A percentile compares a stretch with the other conserved stretches of the same genome.
Evolutionary conservation across 495 filamentous ascomycete genomes (phyloP).

Genomic region (Penicillium herquei): DNA sequence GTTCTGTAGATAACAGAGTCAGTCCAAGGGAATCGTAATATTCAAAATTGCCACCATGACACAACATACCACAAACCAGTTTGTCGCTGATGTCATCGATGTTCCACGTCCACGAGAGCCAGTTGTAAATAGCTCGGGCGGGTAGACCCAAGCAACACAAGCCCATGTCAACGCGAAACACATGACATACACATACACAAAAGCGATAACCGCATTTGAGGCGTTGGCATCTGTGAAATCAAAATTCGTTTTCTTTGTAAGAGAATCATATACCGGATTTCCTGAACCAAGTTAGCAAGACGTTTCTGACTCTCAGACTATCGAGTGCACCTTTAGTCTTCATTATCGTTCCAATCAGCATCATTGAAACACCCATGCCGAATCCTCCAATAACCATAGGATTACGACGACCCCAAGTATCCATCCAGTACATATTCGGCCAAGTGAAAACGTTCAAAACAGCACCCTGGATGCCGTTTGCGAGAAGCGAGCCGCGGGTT

Average conservation of each 20-base stretch:
- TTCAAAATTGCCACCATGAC: not conserved
- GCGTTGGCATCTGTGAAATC: constrained; percentile 12
- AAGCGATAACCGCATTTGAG: constrained; percentile 20
- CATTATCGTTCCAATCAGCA: constrained; percentile 28
- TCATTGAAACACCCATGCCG: constrained; percentile 29
- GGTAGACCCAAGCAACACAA: constrained; percentile 24
- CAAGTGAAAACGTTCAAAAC: constrained; percentile 26
- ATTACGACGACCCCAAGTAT: constrained; percentile 23
- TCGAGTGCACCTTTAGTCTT: constrained; percentile 17
- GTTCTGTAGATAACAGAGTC: constrained; percentile 13
- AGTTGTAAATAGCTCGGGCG: constrained; percentile 17
- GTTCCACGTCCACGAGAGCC: constrained; percentile 19
- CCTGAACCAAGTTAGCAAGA: constrained; percentile 6
- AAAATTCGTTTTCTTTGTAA: constrained; percentile 29
- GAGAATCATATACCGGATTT: constrained; percentile 19
- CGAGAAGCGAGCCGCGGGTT: constrained; percentile 20
- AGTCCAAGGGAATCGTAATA: too few species aligned
- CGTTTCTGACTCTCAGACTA: not conserved
- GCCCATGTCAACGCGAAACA: constrained; percentile 20
- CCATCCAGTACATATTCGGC: constrained; percentile 26
- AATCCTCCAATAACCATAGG: constrained; percentile 26
- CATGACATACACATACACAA: constrained; percentile 23
- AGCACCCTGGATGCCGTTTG: constrained; percentile 25
- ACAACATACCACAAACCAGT: constrained; percentile 25
- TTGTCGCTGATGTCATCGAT: constrained; percentile 21